A percentile compares a stretch with the other conserved stretches of the same genome.
Evolutionary conservation across 306 rosid species (phyloP).

Genomic region (Malus orientalis): DNA sequence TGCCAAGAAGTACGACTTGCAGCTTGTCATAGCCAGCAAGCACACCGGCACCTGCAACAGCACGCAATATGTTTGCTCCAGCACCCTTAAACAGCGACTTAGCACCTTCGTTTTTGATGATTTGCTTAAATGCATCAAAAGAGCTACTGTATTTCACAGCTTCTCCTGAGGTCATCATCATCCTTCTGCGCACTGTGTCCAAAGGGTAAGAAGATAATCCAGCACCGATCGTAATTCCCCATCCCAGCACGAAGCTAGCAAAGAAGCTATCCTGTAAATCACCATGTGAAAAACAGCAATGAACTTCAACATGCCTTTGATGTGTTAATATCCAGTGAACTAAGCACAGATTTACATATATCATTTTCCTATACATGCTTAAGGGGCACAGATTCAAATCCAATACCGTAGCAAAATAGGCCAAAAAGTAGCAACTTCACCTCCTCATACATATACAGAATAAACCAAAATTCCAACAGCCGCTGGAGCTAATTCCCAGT

Average conservation of each 20-base stretch:
- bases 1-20: slow-evolving; percentile 69
- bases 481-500: background rate
- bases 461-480: background rate
- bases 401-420: background rate
- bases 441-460: background rate
- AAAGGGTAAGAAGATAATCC: slow-evolving; percentile 81
- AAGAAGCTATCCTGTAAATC: slow-evolving; percentile 75
- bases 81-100: slow-evolving; percentile 90
- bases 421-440: background rate
- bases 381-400: background rate
- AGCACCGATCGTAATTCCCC: slow-evolving; percentile 86
- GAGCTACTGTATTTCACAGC: slow-evolving; percentile 82
- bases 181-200: slow-evolving; percentile 85
- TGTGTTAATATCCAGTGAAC: background rate
- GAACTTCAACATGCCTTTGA: slow-evolving; percentile 1
- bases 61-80: slow-evolving; percentile 83
- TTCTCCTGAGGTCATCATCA: slow-evolving; percentile 99
- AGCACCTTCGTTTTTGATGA: slow-evolving; percentile 65
- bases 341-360: background rate
- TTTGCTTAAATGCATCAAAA: slow-evolving; percentile 62
- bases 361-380: background rate
- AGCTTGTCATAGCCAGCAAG: slow-evolving; percentile 90
- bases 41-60: slow-evolving; percentile 93
- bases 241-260: slow-evolving; percentile 83
- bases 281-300: slow-evolving; percentile 6